These are phyloP conservation scores for Colletotrichum cuscutae DNA, from an alignment of 2,329 filamentous ascomycete species.

Conservation along the genomic window DNA sequence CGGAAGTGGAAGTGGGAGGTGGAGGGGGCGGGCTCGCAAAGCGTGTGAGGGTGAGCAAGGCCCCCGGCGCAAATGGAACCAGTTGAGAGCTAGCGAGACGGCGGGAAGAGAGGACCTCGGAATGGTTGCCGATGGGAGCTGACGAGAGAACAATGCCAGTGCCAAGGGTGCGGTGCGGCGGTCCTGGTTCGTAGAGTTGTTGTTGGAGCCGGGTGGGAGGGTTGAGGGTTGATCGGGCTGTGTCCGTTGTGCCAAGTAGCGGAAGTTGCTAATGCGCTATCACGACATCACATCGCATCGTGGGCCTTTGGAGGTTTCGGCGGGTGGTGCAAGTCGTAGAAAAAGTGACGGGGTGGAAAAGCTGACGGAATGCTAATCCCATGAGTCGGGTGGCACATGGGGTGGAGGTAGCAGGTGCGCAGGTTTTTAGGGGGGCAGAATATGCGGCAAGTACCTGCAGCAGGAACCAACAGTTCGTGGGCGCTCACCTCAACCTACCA, in stretches of 20 bases:
- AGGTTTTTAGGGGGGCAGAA: conserved; percentile 18
- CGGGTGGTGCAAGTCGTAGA: conserved; percentile 22
- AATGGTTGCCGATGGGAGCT: not conserved
- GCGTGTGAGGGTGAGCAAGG: conserved; percentile 16
- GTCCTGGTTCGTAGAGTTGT: not conserved
- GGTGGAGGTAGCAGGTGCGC: conserved; percentile 17
- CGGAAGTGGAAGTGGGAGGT: conserved; percentile 20
- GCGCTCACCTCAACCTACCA: not conserved
- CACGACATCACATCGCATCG: conserved; percentile 18
- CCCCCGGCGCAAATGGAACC: conserved; percentile 27
- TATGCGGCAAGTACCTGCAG: conserved; percentile 35
- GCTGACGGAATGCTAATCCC: conserved; percentile 30
- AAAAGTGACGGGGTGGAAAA: conserved; percentile 26
- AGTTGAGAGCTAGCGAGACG: not conserved
- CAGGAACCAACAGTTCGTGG: conserved; percentile 35
- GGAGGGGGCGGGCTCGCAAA: conserved; percentile 7
- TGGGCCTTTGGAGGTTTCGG: conserved; percentile 12
- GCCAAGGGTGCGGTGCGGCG: not conserved
- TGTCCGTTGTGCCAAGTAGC: not conserved
- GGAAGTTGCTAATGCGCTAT: conserved; percentile 19
- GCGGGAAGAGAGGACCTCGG: not conserved
- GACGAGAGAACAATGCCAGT: not conserved
- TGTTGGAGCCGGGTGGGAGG: not conserved
- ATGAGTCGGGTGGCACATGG: conserved; percentile 16
- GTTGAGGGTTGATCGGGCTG: not conserved